Percentiles rank a stretch among this genome's conserved stretches.
phyloP scores from a whole-genome alignment of 1,139 yeast genomes.

The Blastobotrys aristatus region DNA sequence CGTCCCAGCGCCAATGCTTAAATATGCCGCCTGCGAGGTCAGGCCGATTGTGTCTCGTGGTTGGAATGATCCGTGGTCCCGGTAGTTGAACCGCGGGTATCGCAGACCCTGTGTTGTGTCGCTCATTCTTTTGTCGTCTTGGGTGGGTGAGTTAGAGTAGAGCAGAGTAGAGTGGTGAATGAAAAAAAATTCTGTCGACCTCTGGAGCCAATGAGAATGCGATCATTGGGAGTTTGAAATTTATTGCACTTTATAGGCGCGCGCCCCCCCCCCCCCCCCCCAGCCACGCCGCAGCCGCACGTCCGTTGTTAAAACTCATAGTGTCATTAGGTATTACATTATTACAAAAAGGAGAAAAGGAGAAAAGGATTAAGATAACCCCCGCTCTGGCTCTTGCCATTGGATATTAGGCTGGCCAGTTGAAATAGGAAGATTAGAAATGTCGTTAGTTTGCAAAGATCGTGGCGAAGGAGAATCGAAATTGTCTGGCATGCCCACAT shows the following conservation, averaged over 20 bases:
- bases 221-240: too few species aligned
- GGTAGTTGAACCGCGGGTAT: constrained; percentile 16
- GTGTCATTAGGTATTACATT: too few species aligned
- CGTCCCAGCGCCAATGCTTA: constrained; percentile 40
- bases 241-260: too few species aligned
- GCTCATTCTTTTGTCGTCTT: background rate
- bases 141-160: background rate
- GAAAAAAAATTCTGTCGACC: background rate
- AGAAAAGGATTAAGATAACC: background rate
- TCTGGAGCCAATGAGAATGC: constrained; percentile 3
- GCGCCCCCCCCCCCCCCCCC: too few species aligned
- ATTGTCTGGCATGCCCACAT: background rate
- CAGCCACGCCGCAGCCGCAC: too few species aligned
- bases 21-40: constrained; percentile 39
- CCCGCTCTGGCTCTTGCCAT: constrained; percentile 10
- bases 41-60: constrained; percentile 44
- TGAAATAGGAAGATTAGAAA: background rate
- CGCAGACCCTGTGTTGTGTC: constrained; percentile 7
- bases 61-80: constrained; percentile 24
- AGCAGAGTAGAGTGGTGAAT: background rate
- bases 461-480: constrained; percentile 5
- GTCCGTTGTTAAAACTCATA: too few species aligned
- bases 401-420: background rate
- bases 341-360: background rate
- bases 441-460: background rate